These are phyloP conservation scores for Collybiopsis confluens DNA, from an alignment of 768 basidiomycete species.

Conservation along the genomic window DNA sequence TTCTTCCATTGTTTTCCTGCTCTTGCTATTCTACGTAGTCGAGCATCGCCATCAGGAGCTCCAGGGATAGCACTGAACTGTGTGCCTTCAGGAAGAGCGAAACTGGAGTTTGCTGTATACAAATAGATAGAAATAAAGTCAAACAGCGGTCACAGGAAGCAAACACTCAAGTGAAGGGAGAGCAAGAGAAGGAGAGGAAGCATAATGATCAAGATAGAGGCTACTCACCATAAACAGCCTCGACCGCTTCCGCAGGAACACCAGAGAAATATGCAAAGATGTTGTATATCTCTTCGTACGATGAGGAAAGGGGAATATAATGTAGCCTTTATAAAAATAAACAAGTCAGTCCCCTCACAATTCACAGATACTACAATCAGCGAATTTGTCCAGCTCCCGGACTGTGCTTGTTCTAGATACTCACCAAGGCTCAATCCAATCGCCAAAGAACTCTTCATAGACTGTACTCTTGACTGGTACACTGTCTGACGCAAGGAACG, in stretches of 20 bases:
- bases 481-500: slow-evolving; percentile 57
- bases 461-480: slow-evolving; percentile 68
- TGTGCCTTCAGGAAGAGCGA: background rate
- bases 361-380: too few species aligned
- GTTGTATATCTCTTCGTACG: slow-evolving; percentile 92
- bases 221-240: background rate
- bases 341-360: slow-evolving; percentile 85
- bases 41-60: slow-evolving; percentile 58
- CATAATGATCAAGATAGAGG: background rate
- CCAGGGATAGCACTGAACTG: slow-evolving; percentile 5
- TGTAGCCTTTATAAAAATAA: slow-evolving; percentile 93
- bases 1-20: slow-evolving; percentile 94
- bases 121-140: too few species aligned
- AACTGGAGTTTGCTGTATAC: background rate
- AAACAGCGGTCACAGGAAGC: too few species aligned
- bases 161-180: too few species aligned
- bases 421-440: slow-evolving; percentile 72
- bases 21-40: slow-evolving; percentile 76
- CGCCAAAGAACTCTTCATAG: slow-evolving; percentile 67
- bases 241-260: slow-evolving; percentile 49
- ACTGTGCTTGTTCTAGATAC: too few species aligned
- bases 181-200: too few species aligned
- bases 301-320: slow-evolving; percentile 85
- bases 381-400: too few species aligned
- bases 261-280: slow-evolving; percentile 93